Conservation (phyloP, 192 early-diverging fungal species). For the Coemansia sp. region DNA sequence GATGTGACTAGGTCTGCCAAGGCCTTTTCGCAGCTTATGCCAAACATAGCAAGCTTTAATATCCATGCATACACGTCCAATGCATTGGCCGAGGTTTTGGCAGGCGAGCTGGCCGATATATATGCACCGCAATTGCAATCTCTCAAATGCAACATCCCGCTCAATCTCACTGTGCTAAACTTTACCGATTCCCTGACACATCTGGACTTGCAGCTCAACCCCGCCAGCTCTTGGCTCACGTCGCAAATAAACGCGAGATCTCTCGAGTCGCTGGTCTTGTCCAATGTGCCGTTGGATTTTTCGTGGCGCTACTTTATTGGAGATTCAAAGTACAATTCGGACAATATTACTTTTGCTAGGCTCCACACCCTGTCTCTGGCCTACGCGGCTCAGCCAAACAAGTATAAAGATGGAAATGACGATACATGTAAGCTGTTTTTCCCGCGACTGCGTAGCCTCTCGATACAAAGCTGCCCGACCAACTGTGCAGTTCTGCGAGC, state of each 20-base stretch:
- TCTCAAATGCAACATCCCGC: constrained; percentile 3
- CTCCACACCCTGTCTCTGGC: neutral
- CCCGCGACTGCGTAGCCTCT: neutral
- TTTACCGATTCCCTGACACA: neutral
- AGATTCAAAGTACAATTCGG: neutral
- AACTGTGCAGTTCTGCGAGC: neutral
- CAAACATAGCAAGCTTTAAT: neutral
- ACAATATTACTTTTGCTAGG: neutral
- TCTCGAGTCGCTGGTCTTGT: neutral
- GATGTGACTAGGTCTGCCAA: neutral
- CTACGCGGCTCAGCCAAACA: neutral
- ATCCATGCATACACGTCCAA: constrained; percentile 1
- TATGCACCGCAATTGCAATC: constrained; percentile 1
- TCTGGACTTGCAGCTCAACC: constrained; percentile 2
- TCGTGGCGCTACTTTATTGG: constrained; percentile 2
- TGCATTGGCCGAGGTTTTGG: neutral
- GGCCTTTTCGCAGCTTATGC: neutral
- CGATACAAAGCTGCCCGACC: neutral
- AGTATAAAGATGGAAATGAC: neutral
- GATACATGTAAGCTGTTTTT: neutral
- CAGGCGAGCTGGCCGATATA: neutral
- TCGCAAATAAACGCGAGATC: constrained; percentile 1
- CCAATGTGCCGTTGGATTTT: constrained; percentile 1
- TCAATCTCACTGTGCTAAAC: neutral
- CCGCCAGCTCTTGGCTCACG: neutral